Evolutionary conservation across 306 rosid genomes (phyloP).

Genomic region (Fragaria vesca): DNA sequence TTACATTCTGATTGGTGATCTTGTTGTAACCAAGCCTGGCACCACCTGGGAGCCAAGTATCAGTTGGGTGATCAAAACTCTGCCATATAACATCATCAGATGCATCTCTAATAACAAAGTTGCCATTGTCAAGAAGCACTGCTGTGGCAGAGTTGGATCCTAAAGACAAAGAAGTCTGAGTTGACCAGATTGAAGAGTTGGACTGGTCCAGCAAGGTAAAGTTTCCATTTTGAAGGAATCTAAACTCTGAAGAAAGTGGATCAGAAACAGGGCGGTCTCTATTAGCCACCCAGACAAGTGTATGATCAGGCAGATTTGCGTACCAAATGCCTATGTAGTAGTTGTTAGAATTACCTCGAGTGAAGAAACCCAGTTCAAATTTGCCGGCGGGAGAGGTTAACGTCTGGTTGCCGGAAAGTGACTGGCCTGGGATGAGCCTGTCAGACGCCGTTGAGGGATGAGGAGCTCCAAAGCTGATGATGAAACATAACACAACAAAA

Average conservation of each 20-base stretch:
- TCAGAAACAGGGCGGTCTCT: slow-evolving; percentile 35
- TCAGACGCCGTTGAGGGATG: slow-evolving; percentile 11
- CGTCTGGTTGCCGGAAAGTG: slow-evolving; percentile 21
- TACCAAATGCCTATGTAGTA: slow-evolving; percentile 46
- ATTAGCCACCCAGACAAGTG: slow-evolving; percentile 44
- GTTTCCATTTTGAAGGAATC: slow-evolving; percentile 21
- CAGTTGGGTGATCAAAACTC: slow-evolving; percentile 47
- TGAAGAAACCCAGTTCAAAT: slow-evolving; percentile 34
- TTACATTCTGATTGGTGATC: slow-evolving; percentile 2
- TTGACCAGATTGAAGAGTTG: slow-evolving; percentile 30
- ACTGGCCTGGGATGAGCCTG: slow-evolving; percentile 20
- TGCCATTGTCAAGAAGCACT: slow-evolving; percentile 28
- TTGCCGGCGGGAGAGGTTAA: slow-evolving; percentile 11
- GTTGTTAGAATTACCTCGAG: not conserved
- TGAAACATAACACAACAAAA: not conserved
- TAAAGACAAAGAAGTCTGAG: not conserved
- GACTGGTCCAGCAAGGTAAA: slow-evolving; percentile 5
- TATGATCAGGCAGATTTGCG: slow-evolving; percentile 7
- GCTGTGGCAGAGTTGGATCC: slow-evolving; percentile 11
- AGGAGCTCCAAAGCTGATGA: not conserved
- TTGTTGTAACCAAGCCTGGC: slow-evolving; percentile 26
- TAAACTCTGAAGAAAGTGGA: slow-evolving; percentile 24
- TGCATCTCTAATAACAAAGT: slow-evolving; percentile 23
- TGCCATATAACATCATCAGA: slow-evolving; percentile 29
- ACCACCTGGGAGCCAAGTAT: slow-evolving; percentile 40